Percentiles rank a stretch among this genome's conserved stretches.
Conservation (phyloP, 257 asterid species). For the Nicotiana paniculata region DNA sequence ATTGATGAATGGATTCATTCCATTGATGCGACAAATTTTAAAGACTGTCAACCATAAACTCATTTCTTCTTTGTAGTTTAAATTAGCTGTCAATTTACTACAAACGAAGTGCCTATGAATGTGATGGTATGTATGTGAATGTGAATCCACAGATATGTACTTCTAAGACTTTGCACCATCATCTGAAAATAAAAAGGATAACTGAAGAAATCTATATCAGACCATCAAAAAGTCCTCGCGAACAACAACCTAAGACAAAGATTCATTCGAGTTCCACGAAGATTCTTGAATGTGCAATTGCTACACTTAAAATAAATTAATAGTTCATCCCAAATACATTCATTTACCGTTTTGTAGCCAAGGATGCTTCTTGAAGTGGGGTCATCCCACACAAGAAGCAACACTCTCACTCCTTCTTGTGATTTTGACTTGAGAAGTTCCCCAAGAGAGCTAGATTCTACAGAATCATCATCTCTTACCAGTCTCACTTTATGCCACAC, state of each 20-base stretch:
- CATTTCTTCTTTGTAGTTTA: background rate
- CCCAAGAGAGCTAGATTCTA: conserved; percentile 60
- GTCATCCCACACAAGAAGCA: conserved; percentile 96
- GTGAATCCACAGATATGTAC: background rate
- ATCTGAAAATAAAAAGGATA: background rate
- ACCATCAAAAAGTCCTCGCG: background rate
- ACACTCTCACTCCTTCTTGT: conserved; percentile 96
- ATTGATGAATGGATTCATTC: background rate
- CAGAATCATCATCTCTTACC: conserved; percentile 62
- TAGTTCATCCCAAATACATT: background rate
- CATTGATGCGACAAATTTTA: background rate
- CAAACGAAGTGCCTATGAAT: background rate
- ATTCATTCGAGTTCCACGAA: background rate
- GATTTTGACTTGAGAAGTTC: conserved; percentile 86
- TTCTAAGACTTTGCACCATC: background rate
- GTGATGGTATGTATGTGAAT: background rate
- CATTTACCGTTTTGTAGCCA: conserved; percentile 81
- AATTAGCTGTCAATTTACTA: background rate
- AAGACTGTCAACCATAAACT: background rate
- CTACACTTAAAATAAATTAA: background rate
- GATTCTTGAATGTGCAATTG: background rate
- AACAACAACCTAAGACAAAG: background rate
- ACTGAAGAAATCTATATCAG: background rate
- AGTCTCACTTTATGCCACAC: conserved; percentile 95
- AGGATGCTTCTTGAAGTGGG: conserved; percentile 93